Evolutionary conservation across 1,284 basidiomycete genomes (phyloP), one percentile per base, ranked within the genome.

Genomic region (Trichosporon sp.): DNA sequence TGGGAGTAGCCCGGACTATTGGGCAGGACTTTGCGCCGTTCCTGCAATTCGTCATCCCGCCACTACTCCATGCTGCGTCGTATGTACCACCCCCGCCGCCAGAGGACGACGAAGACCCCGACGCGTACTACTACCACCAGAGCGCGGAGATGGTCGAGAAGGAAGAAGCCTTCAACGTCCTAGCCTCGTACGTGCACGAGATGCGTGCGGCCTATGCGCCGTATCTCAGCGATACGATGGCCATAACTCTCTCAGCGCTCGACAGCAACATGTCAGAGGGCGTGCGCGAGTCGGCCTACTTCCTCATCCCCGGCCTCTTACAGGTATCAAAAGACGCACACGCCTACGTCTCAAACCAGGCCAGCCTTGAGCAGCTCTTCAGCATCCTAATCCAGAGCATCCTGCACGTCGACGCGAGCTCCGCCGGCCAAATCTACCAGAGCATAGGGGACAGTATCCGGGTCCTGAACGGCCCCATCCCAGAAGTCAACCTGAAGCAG

Each of bases 71-170:
- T 6, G 85, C 88, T 0, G 91, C 91, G 2, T 84, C 86, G 34
- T 86, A 88, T n/a, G 71, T 31, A n/a, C 63, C 63, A 11, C 56
- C 61, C n/a, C 19, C 4, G 49, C 37, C 13, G 19, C 33, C 29
- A 49, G 86, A 87, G 19, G 85, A 86, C 14, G 80, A 80, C 10
- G 68, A 71, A 10, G 65, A 66, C 32, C 69, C 70, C 13, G 86
- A 87, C 23, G 82, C 84, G 11, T 62, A 64, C 23, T 66, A 68
- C 14, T 60, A 63, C 23, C 62, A 69, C 5, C 63, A 71, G 37
- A 92, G 90, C 1, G 87, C 89, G 0, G 87, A 87, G 3, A 86
- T 92, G 68, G 90, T 91, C 71, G 91, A 93, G 70, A 92, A 93
- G 76, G 66, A 90, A 62, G 88, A 90, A 71, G 90, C 91, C 2